Conservation (phyloP, 2,329 filamentous ascomycete species). For the Geoglossum cookeanum region DNA sequence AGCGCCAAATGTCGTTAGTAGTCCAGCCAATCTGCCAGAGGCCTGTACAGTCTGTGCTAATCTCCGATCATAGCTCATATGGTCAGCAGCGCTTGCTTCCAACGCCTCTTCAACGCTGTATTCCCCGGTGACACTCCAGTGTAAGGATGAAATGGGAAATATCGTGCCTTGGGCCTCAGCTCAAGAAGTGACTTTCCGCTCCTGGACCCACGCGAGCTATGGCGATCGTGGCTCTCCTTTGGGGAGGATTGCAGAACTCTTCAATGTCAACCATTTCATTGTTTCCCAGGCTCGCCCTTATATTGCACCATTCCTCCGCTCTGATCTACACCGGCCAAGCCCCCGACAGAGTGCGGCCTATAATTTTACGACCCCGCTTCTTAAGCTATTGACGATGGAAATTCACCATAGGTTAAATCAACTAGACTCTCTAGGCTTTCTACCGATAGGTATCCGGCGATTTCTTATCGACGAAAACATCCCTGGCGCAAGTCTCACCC, state of each 20-base stretch:
- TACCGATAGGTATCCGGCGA: slow-evolving; percentile 50
- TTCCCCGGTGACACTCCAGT: slow-evolving; percentile 48
- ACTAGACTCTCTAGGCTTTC: slow-evolving; percentile 54
- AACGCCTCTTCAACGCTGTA: slow-evolving; percentile 50
- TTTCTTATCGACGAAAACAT: slow-evolving; percentile 71
- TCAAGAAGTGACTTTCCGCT: slow-evolving; percentile 41
- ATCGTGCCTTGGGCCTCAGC: slow-evolving; percentile 55
- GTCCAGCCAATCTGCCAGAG: slow-evolving; percentile 25
- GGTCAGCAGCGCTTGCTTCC: slow-evolving; percentile 60
- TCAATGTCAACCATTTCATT: slow-evolving; percentile 92
- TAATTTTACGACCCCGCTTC: slow-evolving; percentile 34
- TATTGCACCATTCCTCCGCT: slow-evolving; percentile 65
- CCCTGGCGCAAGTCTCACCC: slow-evolving; percentile 56
- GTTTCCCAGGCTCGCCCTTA: slow-evolving; percentile 85
- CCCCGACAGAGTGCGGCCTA: slow-evolving; percentile 36
- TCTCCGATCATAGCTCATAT: slow-evolving; percentile 40
- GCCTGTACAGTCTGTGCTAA: slow-evolving; percentile 19
- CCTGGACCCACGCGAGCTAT: slow-evolving; percentile 47
- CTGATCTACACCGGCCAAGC: slow-evolving; percentile 54
- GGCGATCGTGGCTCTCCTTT: slow-evolving; percentile 48
- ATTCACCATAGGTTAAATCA: slow-evolving; percentile 65
- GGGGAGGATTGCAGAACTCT: slow-evolving; percentile 57
- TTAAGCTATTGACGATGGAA: slow-evolving; percentile 55
- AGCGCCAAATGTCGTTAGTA: slow-evolving; percentile 52
- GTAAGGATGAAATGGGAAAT: slow-evolving; percentile 54